Percentiles rank a stretch among this genome's conserved stretches.
These are phyloP conservation scores for Graphium sp. DNA, from an alignment of 2,329 filamentous ascomycete genomes.

Conservation along the genomic window DNA sequence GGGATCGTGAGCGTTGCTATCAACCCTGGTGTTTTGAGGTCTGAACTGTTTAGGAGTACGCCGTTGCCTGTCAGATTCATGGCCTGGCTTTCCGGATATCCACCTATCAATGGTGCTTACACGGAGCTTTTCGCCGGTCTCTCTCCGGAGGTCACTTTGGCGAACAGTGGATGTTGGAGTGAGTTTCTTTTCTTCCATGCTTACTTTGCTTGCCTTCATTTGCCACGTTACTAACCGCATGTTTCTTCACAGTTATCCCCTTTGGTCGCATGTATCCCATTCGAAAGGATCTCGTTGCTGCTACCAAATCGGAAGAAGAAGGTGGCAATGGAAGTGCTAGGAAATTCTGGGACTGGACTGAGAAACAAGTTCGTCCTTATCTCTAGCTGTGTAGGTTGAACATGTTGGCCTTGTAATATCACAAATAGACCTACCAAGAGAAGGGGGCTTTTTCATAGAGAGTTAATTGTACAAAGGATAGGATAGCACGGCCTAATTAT, in stretches of 20 bases:
- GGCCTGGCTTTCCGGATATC: slow-evolving; percentile 10
- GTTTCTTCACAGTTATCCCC: slow-evolving; percentile 10
- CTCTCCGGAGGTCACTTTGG: slow-evolving; percentile 21
- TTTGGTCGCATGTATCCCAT: slow-evolving; percentile 17
- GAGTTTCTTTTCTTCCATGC: neutral
- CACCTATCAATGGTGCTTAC: slow-evolving; percentile 22
- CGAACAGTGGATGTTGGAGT: slow-evolving; percentile 15
- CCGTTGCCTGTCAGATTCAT: slow-evolving; percentile 7
- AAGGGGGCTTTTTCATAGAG: too few relatives aligned
- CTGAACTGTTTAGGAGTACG: slow-evolving; percentile 16
- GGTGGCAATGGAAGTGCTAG: slow-evolving; percentile 18
- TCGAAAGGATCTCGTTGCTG: slow-evolving; percentile 12
- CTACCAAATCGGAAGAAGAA: slow-evolving; percentile 14
- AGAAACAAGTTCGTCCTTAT: slow-evolving; percentile 14
- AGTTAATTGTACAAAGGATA: too few relatives aligned
- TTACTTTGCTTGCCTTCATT: neutral
- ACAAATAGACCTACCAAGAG: too few relatives aligned
- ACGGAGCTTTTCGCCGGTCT: slow-evolving; percentile 28
- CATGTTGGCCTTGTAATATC: too few relatives aligned
- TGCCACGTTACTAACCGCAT: neutral
- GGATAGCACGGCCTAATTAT: too few relatives aligned
- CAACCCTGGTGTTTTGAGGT: slow-evolving; percentile 21
- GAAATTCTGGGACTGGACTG: slow-evolving; percentile 23
- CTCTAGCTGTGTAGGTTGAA: too few relatives aligned
- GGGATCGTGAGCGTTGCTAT: slow-evolving; percentile 15